Conservation (phyloP, 768 basidiomycete species). For the Hortiboletus campestris region DNA sequence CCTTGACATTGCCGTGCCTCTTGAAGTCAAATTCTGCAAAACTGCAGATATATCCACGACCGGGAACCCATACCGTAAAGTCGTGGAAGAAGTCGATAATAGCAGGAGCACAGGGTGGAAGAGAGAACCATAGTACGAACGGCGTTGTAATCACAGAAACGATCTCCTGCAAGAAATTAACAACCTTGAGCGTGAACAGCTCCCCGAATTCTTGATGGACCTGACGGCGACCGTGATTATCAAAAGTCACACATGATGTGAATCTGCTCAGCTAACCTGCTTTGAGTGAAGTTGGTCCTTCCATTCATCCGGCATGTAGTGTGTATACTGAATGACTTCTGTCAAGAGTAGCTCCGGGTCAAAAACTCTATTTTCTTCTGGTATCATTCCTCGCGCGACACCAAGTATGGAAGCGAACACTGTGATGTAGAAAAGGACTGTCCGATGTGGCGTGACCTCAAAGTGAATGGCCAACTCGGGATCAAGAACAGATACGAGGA, state of each 20-base stretch:
- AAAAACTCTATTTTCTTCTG: slow-evolving; percentile 89
- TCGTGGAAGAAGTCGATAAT: slow-evolving; percentile 98
- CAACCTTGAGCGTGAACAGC: slow-evolving; percentile 90
- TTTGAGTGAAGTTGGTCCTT: slow-evolving; percentile 85
- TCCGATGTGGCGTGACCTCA: slow-evolving; percentile 91
- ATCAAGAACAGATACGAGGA: slow-evolving; percentile 88
- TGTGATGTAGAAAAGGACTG: slow-evolving; percentile 89
- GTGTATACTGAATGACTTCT: slow-evolving; percentile 90
- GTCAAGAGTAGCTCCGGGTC: slow-evolving; percentile 92
- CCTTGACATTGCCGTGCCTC: slow-evolving; percentile 89
- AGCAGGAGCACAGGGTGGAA: slow-evolving; percentile 84
- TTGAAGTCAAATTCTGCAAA: slow-evolving; percentile 99
- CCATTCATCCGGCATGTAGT: slow-evolving; percentile 96
- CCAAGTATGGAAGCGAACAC: slow-evolving; percentile 88
- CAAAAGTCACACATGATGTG: neutral
- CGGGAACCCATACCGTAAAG: slow-evolving; percentile 95
- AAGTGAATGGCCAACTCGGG: slow-evolving; percentile 92
- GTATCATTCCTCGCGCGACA: slow-evolving; percentile 91
- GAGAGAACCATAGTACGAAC: slow-evolving; percentile 89
- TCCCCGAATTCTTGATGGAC: slow-evolving; percentile 90
- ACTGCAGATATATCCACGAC: slow-evolving; percentile 94
- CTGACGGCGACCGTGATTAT: slow-evolving; percentile 36
- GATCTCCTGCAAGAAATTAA: slow-evolving; percentile 85
- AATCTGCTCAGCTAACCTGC: slow-evolving; percentile 45
- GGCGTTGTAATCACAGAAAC: slow-evolving; percentile 92